Conservation (phyloP, 1,284 basidiomycete genomes). For the Thecaphora thlaspeos region DNA sequence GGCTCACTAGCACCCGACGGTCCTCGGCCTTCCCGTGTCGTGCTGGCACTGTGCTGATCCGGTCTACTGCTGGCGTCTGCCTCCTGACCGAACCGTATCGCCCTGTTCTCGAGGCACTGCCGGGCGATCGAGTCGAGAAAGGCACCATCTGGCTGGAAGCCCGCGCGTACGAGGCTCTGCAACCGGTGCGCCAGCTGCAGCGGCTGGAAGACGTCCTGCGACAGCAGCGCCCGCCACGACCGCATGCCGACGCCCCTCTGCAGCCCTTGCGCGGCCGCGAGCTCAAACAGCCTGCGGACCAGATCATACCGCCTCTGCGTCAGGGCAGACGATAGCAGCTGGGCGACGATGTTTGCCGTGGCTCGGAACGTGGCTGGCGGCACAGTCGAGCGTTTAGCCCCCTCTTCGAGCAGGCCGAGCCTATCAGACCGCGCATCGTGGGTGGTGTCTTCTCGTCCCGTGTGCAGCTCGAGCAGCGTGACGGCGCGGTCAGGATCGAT, state of each 20-base stretch:
- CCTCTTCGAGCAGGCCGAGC: no score
- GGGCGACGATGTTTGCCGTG: no score
- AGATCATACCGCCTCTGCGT: slow-evolving; percentile 10
- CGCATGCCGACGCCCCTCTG: background rate
- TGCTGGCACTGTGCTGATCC: no score
- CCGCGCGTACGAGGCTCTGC: slow-evolving; percentile 2
- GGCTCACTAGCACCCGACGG: no score
- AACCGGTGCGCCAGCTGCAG: slow-evolving; percentile 2
- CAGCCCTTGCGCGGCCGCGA: slow-evolving; percentile 12
- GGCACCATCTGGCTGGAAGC: slow-evolving; percentile 9
- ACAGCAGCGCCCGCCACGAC: slow-evolving; percentile 6
- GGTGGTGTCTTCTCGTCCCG: no score
- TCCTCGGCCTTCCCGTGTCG: no score
- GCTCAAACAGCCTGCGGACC: slow-evolving; percentile 10
- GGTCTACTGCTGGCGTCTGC: no score
- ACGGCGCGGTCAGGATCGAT: slow-evolving; percentile 23
- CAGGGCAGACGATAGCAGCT: no score
- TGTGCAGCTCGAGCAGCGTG: slow-evolving; percentile 9
- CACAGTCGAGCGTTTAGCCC: no score
- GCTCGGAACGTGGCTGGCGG: no score
- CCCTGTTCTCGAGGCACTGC: slow-evolving; percentile 3
- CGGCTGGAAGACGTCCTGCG: slow-evolving; percentile 5
- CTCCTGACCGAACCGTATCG: no score
- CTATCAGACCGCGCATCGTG: no score
- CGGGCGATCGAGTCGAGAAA: slow-evolving; percentile 16